Percentiles rank a stretch among this genome's conserved stretches.
These are phyloP conservation scores for Coniochaeta pulveracea DNA, from an alignment of 2,329 filamentous ascomycete species.

Conservation along the genomic window DNA sequence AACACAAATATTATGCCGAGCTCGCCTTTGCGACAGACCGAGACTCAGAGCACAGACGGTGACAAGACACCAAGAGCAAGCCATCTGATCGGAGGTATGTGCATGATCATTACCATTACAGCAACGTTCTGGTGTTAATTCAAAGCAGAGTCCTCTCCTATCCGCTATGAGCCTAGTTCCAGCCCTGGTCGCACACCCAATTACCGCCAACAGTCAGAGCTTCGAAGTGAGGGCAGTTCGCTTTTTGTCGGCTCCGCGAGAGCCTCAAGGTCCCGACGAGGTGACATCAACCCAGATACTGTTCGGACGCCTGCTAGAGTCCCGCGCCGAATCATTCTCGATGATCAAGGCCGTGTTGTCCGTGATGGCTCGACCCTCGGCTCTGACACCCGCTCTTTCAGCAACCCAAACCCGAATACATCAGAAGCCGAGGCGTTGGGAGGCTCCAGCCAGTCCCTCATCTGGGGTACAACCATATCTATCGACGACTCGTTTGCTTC, in stretches of 20 bases:
- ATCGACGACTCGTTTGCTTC: slow-evolving; percentile 77
- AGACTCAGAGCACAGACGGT: slow-evolving; percentile 41
- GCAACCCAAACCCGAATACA: slow-evolving; percentile 64
- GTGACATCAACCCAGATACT: slow-evolving; percentile 78
- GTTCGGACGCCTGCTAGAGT: slow-evolving; percentile 36
- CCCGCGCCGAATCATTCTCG: slow-evolving; percentile 44
- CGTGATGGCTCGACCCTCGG: slow-evolving; percentile 37
- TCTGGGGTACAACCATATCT: slow-evolving; percentile 97
- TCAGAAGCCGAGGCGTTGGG: slow-evolving; percentile 86
- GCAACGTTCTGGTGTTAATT: background rate
- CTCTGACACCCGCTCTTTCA: slow-evolving; percentile 50
- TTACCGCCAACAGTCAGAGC: slow-evolving; percentile 50
- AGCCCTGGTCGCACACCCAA: slow-evolving; percentile 67
- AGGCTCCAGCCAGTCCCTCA: slow-evolving; percentile 68
- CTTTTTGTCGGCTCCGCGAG: slow-evolving; percentile 65
- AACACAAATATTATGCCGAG: slow-evolving; percentile 38
- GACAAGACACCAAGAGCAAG: slow-evolving; percentile 64
- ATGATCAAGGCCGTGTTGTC: slow-evolving; percentile 46
- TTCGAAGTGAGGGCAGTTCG: slow-evolving; percentile 73
- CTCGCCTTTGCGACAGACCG: slow-evolving; percentile 47
- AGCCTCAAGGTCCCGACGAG: slow-evolving; percentile 55
- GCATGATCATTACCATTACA: slow-evolving; percentile 4
- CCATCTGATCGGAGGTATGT: slow-evolving; percentile 50
- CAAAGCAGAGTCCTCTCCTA: slow-evolving; percentile 75
- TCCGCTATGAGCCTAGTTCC: slow-evolving; percentile 83